Percentiles rank a stretch among this genome's conserved stretches.
These are phyloP conservation scores for Mycena albidolilacea DNA, from an alignment of 768 basidiomycete species.

Conservation along the genomic window DNA sequence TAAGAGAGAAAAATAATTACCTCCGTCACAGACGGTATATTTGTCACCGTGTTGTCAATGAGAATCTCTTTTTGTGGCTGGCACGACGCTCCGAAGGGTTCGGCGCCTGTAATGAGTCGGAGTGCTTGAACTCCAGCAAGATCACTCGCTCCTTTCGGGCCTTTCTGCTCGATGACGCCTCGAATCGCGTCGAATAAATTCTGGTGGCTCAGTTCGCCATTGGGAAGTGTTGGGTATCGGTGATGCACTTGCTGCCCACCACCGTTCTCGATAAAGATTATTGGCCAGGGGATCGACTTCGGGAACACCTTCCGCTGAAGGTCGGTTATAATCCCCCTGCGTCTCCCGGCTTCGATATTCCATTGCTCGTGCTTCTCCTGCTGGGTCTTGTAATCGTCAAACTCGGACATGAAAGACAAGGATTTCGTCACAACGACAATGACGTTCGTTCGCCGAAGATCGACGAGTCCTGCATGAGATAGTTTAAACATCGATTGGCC, in stretches of 20 bases:
- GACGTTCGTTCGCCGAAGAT: slow-evolving; percentile 14
- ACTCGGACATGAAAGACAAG: slow-evolving; percentile 19
- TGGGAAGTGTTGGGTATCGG: slow-evolving; percentile 12
- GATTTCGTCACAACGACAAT: slow-evolving; percentile 25
- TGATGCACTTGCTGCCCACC: slow-evolving; percentile 11
- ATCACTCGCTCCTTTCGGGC: slow-evolving; percentile 9
- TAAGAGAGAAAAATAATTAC: not conserved
- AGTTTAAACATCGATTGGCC: slow-evolving; percentile 24
- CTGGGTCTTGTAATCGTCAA: slow-evolving; percentile 22
- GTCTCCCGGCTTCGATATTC: slow-evolving; percentile 15
- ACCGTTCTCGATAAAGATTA: slow-evolving; percentile 25
- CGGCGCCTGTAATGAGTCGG: slow-evolving; percentile 10
- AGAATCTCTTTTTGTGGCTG: slow-evolving; percentile 16
- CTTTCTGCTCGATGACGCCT: slow-evolving; percentile 12
- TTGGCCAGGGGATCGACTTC: slow-evolving; percentile 9
- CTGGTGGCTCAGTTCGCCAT: slow-evolving; percentile 26
- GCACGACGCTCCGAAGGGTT: slow-evolving; percentile 1
- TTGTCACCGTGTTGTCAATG: not conserved
- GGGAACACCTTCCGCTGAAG: slow-evolving; percentile 25
- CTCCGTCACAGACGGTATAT: not conserved
- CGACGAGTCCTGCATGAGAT: slow-evolving; percentile 15
- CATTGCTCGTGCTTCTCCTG: slow-evolving; percentile 18
- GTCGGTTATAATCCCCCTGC: slow-evolving; percentile 9
- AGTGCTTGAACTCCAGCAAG: slow-evolving; percentile 23
- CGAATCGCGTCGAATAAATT: slow-evolving; percentile 27